phyloP scores from a whole-genome alignment of 305 asterid species.

The Rubia tinctorum region DNA sequence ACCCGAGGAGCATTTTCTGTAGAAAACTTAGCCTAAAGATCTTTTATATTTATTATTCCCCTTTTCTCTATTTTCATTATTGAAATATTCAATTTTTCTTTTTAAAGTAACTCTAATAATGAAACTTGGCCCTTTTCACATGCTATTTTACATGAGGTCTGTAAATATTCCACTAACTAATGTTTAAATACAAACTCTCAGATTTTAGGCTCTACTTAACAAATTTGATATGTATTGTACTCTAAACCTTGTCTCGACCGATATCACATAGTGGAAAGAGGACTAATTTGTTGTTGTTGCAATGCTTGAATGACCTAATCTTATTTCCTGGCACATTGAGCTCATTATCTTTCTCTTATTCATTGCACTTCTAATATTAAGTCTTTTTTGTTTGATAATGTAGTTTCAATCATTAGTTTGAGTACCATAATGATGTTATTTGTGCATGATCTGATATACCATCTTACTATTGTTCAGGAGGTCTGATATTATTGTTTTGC shows the following conservation, averaged over 20 bases:
- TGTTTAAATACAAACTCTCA: too few species aligned
- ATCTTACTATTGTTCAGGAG: slow-evolving; percentile 86
- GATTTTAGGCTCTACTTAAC: neutral
- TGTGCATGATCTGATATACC: slow-evolving; percentile 84
- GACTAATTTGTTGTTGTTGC: too few species aligned
- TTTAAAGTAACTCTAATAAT: neutral
- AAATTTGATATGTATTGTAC: neutral
- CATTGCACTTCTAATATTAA: slow-evolving; percentile 30
- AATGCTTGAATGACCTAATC: neutral
- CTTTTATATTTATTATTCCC: slow-evolving; percentile 40
- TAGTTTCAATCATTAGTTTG: slow-evolving; percentile 86
- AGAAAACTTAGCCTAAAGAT: slow-evolving; percentile 93
- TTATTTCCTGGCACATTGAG: neutral
- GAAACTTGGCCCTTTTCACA: neutral
- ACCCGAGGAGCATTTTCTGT: slow-evolving; percentile 88
- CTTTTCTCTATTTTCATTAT: neutral
- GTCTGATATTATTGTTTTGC: slow-evolving; percentile 23
- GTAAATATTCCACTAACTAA: too few species aligned
- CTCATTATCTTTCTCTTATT: neutral
- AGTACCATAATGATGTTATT: slow-evolving; percentile 83
- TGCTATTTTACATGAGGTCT: too few species aligned
- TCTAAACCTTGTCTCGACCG: too few species aligned
- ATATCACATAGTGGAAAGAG: too few species aligned
- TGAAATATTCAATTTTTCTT: too few species aligned
- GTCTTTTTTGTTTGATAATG: slow-evolving; percentile 3